Conservation (phyloP, 2,329 filamentous ascomycete species). For the Claviceps spartinae region DNA sequence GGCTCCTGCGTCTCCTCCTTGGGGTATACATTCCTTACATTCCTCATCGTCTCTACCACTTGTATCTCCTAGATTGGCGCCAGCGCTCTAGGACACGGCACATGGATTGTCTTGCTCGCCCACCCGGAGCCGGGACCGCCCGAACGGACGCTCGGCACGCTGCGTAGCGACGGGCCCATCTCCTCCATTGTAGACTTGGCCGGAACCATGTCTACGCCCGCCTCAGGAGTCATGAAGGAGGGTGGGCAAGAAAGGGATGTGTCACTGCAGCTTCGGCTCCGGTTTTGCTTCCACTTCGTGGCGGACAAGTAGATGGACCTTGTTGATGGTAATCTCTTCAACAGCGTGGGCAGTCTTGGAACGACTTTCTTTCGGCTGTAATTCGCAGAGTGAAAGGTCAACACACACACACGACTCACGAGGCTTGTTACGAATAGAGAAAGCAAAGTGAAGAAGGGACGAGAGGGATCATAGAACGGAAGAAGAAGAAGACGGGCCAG, state of each 20-base stretch:
- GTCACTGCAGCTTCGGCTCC: not conserved
- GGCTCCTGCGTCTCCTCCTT: not conserved
- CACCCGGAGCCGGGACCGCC: not conserved
- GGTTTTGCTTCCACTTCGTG: not conserved
- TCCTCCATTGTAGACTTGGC: not conserved
- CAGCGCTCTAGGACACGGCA: not conserved
- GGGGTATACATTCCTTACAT: too few relatives aligned
- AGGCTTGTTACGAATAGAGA: too few relatives aligned
- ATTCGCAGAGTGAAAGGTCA: too few relatives aligned
- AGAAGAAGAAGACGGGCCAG: not conserved
- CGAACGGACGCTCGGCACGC: slow-evolving; percentile 1
- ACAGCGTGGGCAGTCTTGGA: not conserved
- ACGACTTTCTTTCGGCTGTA: not conserved
- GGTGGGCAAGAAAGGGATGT: not conserved
- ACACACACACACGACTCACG: too few relatives aligned
- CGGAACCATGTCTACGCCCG: not conserved
- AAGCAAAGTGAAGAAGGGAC: not conserved
- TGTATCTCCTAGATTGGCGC: not conserved
- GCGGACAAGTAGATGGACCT: not conserved
- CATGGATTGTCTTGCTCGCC: not conserved
- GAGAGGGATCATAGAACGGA: not conserved
- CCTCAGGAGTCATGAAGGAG: not conserved
- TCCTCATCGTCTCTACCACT: not conserved
- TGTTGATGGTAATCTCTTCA: not conserved
- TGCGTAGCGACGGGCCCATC: not conserved